These are phyloP conservation scores for Kodamaea neixiangensis DNA, from an alignment of 805 yeast species.

Conservation along the genomic window DNA sequence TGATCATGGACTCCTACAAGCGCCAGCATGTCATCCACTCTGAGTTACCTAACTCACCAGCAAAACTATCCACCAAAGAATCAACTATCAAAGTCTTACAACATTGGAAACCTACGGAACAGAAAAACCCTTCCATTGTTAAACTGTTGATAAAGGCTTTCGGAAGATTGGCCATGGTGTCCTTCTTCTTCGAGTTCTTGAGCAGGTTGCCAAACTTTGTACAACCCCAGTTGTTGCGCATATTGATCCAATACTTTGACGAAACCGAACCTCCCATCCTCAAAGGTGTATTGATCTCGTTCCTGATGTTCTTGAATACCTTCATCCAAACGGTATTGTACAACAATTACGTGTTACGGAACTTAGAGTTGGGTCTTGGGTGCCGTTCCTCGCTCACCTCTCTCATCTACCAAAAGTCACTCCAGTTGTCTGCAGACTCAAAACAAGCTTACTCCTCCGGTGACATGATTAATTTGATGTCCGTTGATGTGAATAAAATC, in stretches of 20 bases:
- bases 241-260: constrained; percentile 62
- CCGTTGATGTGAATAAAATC: constrained; percentile 26
- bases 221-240: constrained; percentile 82
- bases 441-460: constrained; percentile 21
- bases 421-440: constrained; percentile 33
- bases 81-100: constrained; percentile 19
- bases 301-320: constrained; percentile 63
- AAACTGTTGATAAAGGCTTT: constrained; percentile 26
- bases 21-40: constrained; percentile 38
- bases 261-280: constrained; percentile 49
- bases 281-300: constrained; percentile 63
- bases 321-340: constrained; percentile 59
- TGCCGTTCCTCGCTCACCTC: constrained; percentile 30
- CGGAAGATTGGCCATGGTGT: constrained; percentile 23
- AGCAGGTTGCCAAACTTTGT: constrained; percentile 45
- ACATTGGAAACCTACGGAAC: constrained; percentile 16
- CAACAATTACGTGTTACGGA: constrained; percentile 66
- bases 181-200: constrained; percentile 26
- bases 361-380: constrained; percentile 56
- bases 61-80: constrained; percentile 23
- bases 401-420: constrained; percentile 23
- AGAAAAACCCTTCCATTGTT: constrained; percentile 16
- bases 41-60: constrained; percentile 33
- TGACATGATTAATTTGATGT: constrained; percentile 25
- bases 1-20: constrained; percentile 41